Conservation (phyloP, 352 stramenopile genomes). For the Pythium rishiriense region DNA sequence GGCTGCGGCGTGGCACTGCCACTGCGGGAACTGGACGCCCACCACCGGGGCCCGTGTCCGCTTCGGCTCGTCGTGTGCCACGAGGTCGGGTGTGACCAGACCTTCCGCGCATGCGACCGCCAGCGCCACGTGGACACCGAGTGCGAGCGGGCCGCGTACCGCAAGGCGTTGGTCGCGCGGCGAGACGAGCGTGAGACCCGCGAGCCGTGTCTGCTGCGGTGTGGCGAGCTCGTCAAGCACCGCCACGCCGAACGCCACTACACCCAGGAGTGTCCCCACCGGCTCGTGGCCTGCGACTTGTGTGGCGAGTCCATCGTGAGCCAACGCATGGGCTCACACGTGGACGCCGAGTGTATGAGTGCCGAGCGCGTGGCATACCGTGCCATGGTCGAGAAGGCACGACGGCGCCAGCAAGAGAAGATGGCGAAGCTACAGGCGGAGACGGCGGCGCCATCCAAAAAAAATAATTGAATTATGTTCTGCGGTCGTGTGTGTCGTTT, state of each 20-base stretch:
- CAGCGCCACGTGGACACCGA: conserved; percentile 31
- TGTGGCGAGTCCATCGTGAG: conserved; percentile 57
- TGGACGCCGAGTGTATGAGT: conserved; percentile 45
- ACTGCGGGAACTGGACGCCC: conserved; percentile 44
- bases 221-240: conserved; percentile 34
- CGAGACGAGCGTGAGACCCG: conserved; percentile 42
- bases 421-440: neutral
- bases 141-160: conserved; percentile 45
- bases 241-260: conserved; percentile 42
- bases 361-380: conserved; percentile 25
- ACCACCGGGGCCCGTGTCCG: conserved; percentile 49
- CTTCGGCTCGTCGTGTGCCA: conserved; percentile 57
- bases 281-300: conserved; percentile 45
- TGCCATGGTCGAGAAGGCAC: conserved; percentile 37
- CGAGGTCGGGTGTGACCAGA: conserved; percentile 43
- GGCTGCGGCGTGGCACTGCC: conserved; percentile 40
- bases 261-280: conserved; percentile 43
- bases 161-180: conserved; percentile 40
- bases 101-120: conserved; percentile 37
- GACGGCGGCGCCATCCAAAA: too few relatives aligned
- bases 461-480: neutral
- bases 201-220: conserved; percentile 50
- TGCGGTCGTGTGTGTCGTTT: neutral
- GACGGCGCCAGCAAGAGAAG: conserved; percentile 20
- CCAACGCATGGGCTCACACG: conserved; percentile 36